These are phyloP conservation scores for Trifolium repens DNA, from an alignment of 306 rosid species.

Conservation along the genomic window DNA sequence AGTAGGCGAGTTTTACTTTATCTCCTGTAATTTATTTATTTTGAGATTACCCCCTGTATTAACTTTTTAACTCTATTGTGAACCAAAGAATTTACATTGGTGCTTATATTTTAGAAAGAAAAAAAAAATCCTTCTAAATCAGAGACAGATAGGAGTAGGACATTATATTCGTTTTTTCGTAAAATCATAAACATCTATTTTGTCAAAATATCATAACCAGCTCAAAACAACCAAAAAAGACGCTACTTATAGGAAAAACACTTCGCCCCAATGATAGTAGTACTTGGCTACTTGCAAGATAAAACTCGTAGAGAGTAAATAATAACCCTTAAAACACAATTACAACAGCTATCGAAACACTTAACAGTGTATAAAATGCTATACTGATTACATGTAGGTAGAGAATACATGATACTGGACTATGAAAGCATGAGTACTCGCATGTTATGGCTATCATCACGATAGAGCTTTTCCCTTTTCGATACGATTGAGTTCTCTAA, in stretches of 20 bases:
- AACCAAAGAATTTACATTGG: too few relatives aligned
- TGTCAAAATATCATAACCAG: too few relatives aligned
- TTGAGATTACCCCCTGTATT: too few relatives aligned
- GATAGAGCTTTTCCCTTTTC: conserved; percentile 18
- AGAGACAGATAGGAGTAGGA: too few relatives aligned
- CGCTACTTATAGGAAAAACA: not conserved
- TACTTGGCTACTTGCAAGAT: not conserved
- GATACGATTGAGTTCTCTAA: conserved; percentile 32
- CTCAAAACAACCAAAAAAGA: not conserved
- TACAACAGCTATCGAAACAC: not conserved
- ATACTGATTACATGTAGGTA: not conserved
- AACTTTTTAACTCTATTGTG: too few relatives aligned
- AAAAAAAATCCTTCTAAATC: too few relatives aligned
- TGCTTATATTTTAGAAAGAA: too few relatives aligned
- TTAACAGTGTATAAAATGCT: not conserved
- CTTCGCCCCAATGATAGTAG: not conserved
- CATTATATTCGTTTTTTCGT: too few relatives aligned
- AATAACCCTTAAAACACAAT: conserved; percentile 1
- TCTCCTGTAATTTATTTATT: too few relatives aligned
- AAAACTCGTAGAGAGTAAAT: not conserved
- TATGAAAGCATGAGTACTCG: not conserved
- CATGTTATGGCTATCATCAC: conserved; percentile 3
- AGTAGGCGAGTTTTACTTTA: too few relatives aligned
- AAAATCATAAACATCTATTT: too few relatives aligned
- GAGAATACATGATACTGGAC: conserved; percentile 10